Conservation (phyloP, 805 yeast species). For the Candida oleophila region DNA sequence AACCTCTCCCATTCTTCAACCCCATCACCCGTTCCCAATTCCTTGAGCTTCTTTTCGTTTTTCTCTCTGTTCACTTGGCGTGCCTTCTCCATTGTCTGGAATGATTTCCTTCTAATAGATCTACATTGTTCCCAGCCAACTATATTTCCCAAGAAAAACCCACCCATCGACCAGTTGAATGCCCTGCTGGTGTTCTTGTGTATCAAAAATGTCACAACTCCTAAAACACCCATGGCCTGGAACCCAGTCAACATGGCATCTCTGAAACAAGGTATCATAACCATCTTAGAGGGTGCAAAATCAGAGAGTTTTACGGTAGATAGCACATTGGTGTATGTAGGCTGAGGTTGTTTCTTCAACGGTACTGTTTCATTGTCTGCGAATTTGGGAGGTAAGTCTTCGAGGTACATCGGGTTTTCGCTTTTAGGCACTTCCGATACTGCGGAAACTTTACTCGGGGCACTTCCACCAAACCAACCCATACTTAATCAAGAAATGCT, state of each 20-base stretch:
- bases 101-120: conserved; percentile 61
- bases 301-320: conserved; percentile 46
- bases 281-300: conserved; percentile 49
- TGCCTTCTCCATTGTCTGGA: conserved; percentile 68
- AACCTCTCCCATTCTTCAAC: conserved; percentile 27
- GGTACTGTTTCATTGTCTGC: conserved; percentile 29
- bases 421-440: conserved; percentile 27
- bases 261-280: conserved; percentile 72
- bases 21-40: conserved; percentile 20
- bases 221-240: conserved; percentile 67
- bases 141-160: conserved; percentile 73
- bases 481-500: conserved; percentile 13
- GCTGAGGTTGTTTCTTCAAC: conserved; percentile 8
- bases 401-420: conserved; percentile 32
- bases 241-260: conserved; percentile 79
- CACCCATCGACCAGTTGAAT: conserved; percentile 80
- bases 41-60: conserved; percentile 28
- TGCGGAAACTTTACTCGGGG: conserved; percentile 37
- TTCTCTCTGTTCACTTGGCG: conserved; percentile 45
- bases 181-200: conserved; percentile 64
- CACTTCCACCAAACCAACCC: conserved; percentile 44
- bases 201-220: conserved; percentile 62
- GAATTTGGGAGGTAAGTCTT: conserved; percentile 54
- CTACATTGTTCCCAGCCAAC: conserved; percentile 95
- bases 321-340: conserved; percentile 36